These are phyloP conservation scores for Pezicula neosporulosa DNA, from an alignment of 2,329 filamentous ascomycete genomes.

Conservation along the genomic window DNA sequence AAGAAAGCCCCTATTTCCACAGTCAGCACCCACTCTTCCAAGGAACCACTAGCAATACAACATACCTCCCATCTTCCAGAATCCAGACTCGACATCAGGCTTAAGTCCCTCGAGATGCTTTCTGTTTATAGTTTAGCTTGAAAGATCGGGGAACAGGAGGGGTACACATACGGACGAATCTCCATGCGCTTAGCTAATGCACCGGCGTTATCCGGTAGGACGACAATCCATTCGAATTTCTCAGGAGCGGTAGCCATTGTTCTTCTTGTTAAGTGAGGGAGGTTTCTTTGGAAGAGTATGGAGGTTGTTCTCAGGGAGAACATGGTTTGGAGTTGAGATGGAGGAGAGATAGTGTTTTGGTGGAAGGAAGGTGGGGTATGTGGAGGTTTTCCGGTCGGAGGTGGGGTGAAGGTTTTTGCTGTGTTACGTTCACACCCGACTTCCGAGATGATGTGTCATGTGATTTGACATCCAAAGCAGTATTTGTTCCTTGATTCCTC, in stretches of 20 bases:
- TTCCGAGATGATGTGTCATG: too few relatives aligned
- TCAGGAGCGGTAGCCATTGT: constrained; percentile 10
- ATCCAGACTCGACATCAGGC: constrained; percentile 48
- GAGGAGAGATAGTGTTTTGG: too few relatives aligned
- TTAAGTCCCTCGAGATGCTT: constrained; percentile 41
- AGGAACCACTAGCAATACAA: constrained; percentile 1
- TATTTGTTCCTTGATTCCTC: too few relatives aligned
- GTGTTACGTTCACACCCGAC: too few relatives aligned
- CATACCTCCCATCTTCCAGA: constrained; percentile 55
- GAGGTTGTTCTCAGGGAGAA: too few relatives aligned
- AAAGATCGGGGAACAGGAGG: background rate
- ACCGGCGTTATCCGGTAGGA: constrained; percentile 64
- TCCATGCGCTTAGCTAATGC: constrained; percentile 57
- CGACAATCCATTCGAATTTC: constrained; percentile 64
- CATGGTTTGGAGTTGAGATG: too few relatives aligned
- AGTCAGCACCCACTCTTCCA: background rate
- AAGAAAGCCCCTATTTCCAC: constrained; percentile 57
- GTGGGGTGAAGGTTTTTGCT: too few relatives aligned
- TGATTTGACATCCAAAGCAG: too few relatives aligned
- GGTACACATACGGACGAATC: constrained; percentile 48
- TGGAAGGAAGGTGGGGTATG: too few relatives aligned
- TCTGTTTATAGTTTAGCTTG: constrained; percentile 4
- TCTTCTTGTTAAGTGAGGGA: background rate
- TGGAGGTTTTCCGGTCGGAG: too few relatives aligned
- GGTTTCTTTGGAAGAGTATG: too few relatives aligned